Conservation (phyloP, 2,329 filamentous ascomycete genomes). For the Sphaerulina vaccinii region DNA sequence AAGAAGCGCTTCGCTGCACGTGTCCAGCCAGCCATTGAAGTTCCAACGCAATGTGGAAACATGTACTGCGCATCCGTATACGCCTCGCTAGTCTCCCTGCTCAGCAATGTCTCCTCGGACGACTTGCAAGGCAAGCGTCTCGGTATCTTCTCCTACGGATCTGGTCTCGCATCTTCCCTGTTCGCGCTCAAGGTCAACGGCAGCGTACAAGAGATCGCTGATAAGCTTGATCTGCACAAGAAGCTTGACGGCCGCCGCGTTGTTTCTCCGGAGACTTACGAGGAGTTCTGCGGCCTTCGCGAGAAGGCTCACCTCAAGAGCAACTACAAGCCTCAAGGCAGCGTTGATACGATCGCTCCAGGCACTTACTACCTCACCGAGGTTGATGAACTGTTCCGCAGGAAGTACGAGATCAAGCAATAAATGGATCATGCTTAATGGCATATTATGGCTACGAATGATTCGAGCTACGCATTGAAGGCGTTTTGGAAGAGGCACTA, state of each 20-base stretch:
- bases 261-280: constrained; percentile 51
- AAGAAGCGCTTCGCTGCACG: constrained; percentile 53
- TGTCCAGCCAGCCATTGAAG: constrained; percentile 51
- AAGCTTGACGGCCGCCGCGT: constrained; percentile 47
- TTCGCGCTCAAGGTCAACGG: constrained; percentile 52
- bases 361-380: constrained; percentile 53
- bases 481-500: constrained; percentile 10
- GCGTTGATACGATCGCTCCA: constrained; percentile 45
- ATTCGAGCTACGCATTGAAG: constrained; percentile 2
- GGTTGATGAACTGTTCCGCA: constrained; percentile 53
- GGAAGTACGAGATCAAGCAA: constrained; percentile 51
- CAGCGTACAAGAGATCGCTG: constrained; percentile 46
- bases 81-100: constrained; percentile 49
- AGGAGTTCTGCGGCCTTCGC: constrained; percentile 55
- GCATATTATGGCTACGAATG: background rate
- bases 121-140: constrained; percentile 52
- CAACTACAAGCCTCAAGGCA: constrained; percentile 48
- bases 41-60: constrained; percentile 55
- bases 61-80: constrained; percentile 57
- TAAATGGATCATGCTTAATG: constrained; percentile 31
- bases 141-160: constrained; percentile 54
- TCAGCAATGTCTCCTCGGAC: constrained; percentile 47
- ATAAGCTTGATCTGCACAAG: constrained; percentile 49
- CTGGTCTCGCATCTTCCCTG: constrained; percentile 52
- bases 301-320: constrained; percentile 53